Evolutionary conservation across 257 asterid species (phyloP).

Genomic region (Leptodermis oblonga): DNA sequence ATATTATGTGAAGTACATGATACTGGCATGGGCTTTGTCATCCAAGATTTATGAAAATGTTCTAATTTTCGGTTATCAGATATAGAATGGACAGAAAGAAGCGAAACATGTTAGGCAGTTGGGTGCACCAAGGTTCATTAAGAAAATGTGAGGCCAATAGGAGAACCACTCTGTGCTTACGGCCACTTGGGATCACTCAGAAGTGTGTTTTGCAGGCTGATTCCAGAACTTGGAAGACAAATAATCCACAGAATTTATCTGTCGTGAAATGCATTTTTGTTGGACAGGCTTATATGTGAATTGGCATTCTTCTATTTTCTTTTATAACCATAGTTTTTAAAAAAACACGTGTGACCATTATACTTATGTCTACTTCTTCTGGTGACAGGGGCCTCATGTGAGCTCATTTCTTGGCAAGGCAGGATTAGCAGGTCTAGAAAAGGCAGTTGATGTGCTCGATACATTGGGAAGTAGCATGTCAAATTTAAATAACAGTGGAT

Average conservation of each 20-base stretch:
- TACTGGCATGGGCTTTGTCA: not conserved
- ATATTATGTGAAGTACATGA: not conserved
- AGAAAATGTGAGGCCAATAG: not conserved
- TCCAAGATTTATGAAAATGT: not conserved
- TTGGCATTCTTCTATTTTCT: not conserved
- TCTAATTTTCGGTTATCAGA: not conserved
- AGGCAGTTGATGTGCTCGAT: constrained; percentile 96
- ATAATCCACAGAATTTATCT: constrained; percentile 8
- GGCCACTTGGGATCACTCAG: not conserved
- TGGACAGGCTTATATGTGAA: not conserved
- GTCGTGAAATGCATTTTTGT: not conserved
- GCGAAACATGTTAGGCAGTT: not conserved
- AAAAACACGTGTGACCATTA: not conserved
- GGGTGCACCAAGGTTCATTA: not conserved
- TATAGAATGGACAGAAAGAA: not conserved
- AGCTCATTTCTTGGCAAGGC: constrained; percentile 97
- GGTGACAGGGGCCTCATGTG: constrained; percentile 64
- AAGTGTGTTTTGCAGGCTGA: not conserved
- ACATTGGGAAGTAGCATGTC: constrained; percentile 98
- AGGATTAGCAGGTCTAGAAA: constrained; percentile 78
- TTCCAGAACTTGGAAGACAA: constrained; percentile 3
- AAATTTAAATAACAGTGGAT: constrained; percentile 84
- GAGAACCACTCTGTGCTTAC: not conserved
- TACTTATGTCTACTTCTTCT: constrained; percentile 16
- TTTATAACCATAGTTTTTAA: not conserved